Evolutionary conservation across 2,329 filamentous ascomycete species (phyloP).

Genomic region (Trichoderma cornu-damae): DNA sequence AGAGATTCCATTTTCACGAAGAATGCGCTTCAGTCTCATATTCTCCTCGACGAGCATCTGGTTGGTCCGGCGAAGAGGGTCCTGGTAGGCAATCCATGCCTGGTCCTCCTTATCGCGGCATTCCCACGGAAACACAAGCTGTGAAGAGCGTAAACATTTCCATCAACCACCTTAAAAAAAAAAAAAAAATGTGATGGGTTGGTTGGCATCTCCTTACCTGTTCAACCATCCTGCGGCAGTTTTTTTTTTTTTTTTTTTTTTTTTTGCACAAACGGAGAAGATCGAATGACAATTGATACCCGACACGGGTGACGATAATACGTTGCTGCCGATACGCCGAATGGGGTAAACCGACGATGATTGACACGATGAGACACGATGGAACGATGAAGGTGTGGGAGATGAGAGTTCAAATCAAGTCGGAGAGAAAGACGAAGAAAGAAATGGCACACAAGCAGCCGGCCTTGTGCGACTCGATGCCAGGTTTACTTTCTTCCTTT

Average conservation of each 20-base stretch:
- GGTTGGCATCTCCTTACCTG: constrained; percentile 9
- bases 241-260: too few relatives aligned
- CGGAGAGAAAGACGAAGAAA: not conserved
- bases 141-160: not conserved
- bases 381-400: not conserved
- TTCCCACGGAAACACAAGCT: constrained; percentile 43
- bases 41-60: constrained; percentile 46
- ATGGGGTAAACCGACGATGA: not conserved
- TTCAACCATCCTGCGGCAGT: constrained; percentile 9
- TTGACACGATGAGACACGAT: not conserved
- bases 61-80: constrained; percentile 45
- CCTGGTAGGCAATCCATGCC: constrained; percentile 44
- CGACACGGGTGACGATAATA: not conserved
- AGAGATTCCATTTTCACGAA: constrained; percentile 48
- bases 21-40: constrained; percentile 44
- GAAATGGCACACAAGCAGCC: constrained; percentile 3
- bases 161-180: too few relatives aligned
- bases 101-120: constrained; percentile 49
- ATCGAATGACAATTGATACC: not conserved
- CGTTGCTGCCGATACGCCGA: not conserved
- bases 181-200: not conserved
- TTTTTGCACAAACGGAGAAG: not conserved
- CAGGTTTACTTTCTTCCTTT: constrained; percentile 6
- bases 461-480: constrained; percentile 3
- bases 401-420: not conserved